Conservation (phyloP, 495 filamentous ascomycete genomes). For the Lindgomyces ingoldianus region DNA sequence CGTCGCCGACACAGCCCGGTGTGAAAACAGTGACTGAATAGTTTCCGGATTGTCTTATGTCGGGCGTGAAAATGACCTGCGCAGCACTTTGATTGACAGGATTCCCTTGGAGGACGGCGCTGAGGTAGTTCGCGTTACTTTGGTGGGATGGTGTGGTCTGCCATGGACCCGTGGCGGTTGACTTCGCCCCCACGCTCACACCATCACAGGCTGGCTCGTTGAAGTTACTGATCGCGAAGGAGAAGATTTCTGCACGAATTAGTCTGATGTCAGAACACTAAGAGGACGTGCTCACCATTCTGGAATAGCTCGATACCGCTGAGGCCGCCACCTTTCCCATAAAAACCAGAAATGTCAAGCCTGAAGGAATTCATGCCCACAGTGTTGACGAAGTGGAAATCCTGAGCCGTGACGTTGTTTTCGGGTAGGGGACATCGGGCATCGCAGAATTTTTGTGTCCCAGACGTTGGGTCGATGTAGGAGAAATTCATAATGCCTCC, state of each 20-base stretch:
- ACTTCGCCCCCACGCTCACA: conserved; percentile 61
- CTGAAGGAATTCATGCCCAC: conserved; percentile 88
- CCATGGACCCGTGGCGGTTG: conserved; percentile 76
- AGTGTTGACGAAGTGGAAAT: conserved; percentile 85
- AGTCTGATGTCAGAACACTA: conserved; percentile 22
- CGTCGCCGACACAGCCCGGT: conserved; percentile 82
- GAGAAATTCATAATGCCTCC: conserved; percentile 97
- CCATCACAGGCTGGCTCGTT: conserved; percentile 84
- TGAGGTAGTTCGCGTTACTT: conserved; percentile 75
- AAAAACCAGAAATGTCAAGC: conserved; percentile 82
- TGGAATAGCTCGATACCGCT: conserved; percentile 89
- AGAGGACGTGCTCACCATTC: conserved; percentile 53
- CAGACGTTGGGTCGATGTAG: conserved; percentile 72
- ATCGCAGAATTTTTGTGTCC: conserved; percentile 68
- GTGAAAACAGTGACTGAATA: conserved; percentile 88
- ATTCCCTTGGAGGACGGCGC: conserved; percentile 58
- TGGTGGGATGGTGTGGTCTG: conserved; percentile 57
- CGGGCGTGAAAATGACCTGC: conserved; percentile 71
- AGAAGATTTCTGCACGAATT: conserved; percentile 63
- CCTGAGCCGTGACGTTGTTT: conserved; percentile 67
- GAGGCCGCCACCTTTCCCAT: conserved; percentile 82
- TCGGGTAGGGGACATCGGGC: conserved; percentile 75
- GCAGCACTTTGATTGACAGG: conserved; percentile 53
- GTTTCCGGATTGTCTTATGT: conserved; percentile 85
- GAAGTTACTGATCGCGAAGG: conserved; percentile 81